A percentile compares a stretch with the other conserved stretches of the same genome.
Evolutionary conservation across 1,139 yeast genomes (phyloP).

Genomic region (Hansenula sp.): DNA sequence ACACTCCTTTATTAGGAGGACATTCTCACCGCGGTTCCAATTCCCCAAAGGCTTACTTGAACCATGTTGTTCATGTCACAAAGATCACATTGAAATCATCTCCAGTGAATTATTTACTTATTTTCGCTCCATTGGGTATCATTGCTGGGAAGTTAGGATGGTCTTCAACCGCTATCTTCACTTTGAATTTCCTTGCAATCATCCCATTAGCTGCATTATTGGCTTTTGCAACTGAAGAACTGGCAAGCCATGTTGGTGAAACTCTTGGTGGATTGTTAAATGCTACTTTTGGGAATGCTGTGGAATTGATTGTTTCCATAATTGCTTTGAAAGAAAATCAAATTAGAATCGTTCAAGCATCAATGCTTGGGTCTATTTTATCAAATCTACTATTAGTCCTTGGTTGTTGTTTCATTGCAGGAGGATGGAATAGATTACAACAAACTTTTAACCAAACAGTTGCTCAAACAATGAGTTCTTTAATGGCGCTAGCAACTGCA

Average conservation of each 20-base stretch:
- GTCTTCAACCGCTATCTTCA: constrained; percentile 59
- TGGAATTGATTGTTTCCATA: constrained; percentile 86
- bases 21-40: background rate
- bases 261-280: constrained; percentile 90
- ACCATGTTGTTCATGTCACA: constrained; percentile 1
- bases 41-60: background rate
- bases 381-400: constrained; percentile 84
- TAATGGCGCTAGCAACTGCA: constrained; percentile 86
- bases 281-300: constrained; percentile 96
- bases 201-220: constrained; percentile 88
- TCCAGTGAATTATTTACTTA: constrained; percentile 70
- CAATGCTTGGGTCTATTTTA: constrained; percentile 91
- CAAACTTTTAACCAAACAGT: constrained; percentile 93
- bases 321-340: constrained; percentile 86
- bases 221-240: constrained; percentile 90
- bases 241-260: constrained; percentile 80
- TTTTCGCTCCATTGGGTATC: constrained; percentile 89
- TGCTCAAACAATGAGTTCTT: constrained; percentile 95
- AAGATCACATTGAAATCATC: constrained; percentile 50
- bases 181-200: constrained; percentile 82
- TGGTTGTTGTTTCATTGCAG: constrained; percentile 94
- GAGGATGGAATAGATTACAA: constrained; percentile 82
- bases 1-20: constrained; percentile 1
- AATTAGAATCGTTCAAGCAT: constrained; percentile 91
- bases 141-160: constrained; percentile 58